phyloP scores from a whole-genome alignment of 331 rosid species.

The Erythrophleum ivorense region DNA sequence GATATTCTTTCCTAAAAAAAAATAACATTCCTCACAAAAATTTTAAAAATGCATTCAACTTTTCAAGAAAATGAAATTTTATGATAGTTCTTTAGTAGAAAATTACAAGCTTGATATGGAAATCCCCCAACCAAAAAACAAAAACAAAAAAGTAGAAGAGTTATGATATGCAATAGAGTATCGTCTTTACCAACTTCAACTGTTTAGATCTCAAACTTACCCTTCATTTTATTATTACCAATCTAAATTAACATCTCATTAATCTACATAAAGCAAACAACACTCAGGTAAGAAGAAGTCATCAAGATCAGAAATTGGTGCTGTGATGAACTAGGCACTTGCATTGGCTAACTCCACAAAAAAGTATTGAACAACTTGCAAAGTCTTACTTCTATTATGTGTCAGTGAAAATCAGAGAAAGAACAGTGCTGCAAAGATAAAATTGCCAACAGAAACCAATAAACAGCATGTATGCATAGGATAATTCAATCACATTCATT shows the following conservation, averaged over 20 bases:
- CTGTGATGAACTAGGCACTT: background rate
- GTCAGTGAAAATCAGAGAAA: background rate
- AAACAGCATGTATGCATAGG: background rate
- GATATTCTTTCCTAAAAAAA: too few species aligned
- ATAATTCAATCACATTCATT: conserved; percentile 28
- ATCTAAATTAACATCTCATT: background rate
- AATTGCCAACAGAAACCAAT: conserved; percentile 28
- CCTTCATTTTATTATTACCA: background rate
- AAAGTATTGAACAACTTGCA: background rate
- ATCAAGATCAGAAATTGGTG: background rate
- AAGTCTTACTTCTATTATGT: background rate
- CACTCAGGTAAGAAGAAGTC: background rate
- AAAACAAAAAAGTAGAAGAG: too few species aligned
- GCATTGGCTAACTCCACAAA: background rate
- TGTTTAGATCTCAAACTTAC: background rate
- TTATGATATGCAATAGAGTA: too few species aligned
- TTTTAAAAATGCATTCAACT: background rate
- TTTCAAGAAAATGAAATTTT: background rate
- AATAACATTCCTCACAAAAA: too few species aligned
- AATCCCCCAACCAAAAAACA: too few species aligned
- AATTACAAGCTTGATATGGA: too few species aligned
- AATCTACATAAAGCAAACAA: background rate
- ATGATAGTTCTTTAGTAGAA: too few species aligned
- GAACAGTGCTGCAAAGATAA: background rate
- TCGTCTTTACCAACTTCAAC: background rate